phyloP scores from a whole-genome alignment of 805 yeast genomes.

The Candida maesae region DNA sequence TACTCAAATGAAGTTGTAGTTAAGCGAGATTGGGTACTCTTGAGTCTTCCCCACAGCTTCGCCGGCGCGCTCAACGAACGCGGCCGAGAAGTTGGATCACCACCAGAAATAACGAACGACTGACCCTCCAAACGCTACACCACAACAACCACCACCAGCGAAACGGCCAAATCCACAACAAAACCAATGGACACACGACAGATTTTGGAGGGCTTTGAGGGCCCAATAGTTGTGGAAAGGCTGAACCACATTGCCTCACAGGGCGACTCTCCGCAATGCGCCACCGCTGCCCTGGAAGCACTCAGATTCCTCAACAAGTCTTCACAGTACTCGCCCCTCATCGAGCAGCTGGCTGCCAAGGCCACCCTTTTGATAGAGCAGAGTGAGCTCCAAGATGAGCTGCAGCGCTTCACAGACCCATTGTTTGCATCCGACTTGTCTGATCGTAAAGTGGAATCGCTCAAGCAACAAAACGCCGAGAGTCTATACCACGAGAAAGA shows the following conservation, averaged over 20 bases:
- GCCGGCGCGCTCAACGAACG: too few species aligned
- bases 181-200: background rate
- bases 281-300: slow-evolving; percentile 17
- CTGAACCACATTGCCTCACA: slow-evolving; percentile 13
- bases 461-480: slow-evolving; percentile 18
- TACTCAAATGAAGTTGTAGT: too few species aligned
- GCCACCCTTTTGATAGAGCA: slow-evolving; percentile 4
- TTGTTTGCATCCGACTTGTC: slow-evolving; percentile 1
- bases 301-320: slow-evolving; percentile 15
- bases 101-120: too few species aligned
- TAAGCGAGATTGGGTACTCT: too few species aligned
- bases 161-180: too few species aligned
- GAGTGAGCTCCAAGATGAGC: slow-evolving; percentile 1
- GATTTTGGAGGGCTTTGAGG: slow-evolving; percentile 10
- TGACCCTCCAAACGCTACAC: too few species aligned
- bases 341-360: slow-evolving; percentile 13
- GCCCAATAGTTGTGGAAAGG: slow-evolving; percentile 22
- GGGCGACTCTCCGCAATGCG: slow-evolving; percentile 5
- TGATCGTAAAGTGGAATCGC: slow-evolving; percentile 1
- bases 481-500: slow-evolving; percentile 25
- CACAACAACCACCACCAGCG: too few species aligned
- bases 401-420: slow-evolving; percentile 1
- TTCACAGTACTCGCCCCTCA: slow-evolving; percentile 18
- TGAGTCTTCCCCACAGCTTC: too few species aligned
- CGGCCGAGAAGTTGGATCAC: too few species aligned